These are phyloP conservation scores for Cyberlindnera saturnus DNA, from an alignment of 805 yeast genomes.

Conservation along the genomic window DNA sequence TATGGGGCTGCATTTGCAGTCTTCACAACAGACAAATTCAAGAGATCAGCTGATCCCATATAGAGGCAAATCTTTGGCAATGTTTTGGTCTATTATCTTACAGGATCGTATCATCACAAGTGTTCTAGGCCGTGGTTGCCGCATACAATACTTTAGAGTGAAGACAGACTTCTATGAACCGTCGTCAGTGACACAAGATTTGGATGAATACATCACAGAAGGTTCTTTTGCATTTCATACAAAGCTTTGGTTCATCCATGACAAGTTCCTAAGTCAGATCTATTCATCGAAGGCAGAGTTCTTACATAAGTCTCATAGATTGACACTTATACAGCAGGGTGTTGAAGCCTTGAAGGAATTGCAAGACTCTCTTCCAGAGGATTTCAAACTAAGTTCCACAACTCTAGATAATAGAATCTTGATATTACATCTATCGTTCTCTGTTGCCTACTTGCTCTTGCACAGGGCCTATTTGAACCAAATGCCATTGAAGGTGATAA, in stretches of 20 bases:
- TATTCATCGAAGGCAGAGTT: slow-evolving; percentile 29
- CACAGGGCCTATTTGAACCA: slow-evolving; percentile 28
- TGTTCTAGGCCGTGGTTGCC: slow-evolving; percentile 29
- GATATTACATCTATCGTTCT: slow-evolving; percentile 25
- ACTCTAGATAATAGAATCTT: slow-evolving; percentile 20
- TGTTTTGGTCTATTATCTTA: slow-evolving; percentile 26
- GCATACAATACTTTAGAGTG: slow-evolving; percentile 29
- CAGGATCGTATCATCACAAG: slow-evolving; percentile 30
- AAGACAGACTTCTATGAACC: slow-evolving; percentile 16
- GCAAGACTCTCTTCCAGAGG: slow-evolving; percentile 2
- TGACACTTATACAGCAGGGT: slow-evolving; percentile 25
- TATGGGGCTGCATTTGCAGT: slow-evolving; percentile 19
- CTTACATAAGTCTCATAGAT: slow-evolving; percentile 28
- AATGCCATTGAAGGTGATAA: slow-evolving; percentile 24
- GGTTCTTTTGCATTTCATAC: slow-evolving; percentile 22
- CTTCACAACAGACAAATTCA: too few relatives aligned
- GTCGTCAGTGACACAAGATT: slow-evolving; percentile 6
- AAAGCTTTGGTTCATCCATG: slow-evolving; percentile 28
- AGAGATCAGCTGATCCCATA: too few relatives aligned
- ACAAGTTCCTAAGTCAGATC: slow-evolving; percentile 26
- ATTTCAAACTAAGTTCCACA: not conserved
- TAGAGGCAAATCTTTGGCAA: slow-evolving; percentile 8
- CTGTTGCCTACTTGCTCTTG: slow-evolving; percentile 22
- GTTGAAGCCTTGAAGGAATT: slow-evolving; percentile 19
- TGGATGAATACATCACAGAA: not conserved